A percentile compares a stretch with the other conserved stretches of the same genome.
Evolutionary conservation across 2,329 filamentous ascomycete species (phyloP).

Genomic region (Xylaria sp.): DNA sequence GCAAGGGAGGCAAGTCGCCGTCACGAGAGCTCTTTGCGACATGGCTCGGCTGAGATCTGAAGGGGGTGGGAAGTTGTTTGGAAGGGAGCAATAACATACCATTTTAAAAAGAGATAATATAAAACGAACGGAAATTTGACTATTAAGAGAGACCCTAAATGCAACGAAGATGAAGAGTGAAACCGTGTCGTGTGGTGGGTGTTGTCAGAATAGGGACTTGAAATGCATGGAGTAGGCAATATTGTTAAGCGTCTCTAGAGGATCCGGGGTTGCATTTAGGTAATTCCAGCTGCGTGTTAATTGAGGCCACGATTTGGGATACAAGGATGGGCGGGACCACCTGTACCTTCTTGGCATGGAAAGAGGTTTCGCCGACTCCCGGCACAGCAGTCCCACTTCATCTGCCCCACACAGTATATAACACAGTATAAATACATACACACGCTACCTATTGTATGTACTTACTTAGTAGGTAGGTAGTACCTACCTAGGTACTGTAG

Average conservation of each 20-base stretch:
- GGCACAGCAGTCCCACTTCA: background rate
- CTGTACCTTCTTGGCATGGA: background rate
- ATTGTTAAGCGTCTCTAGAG: slow-evolving; percentile 48
- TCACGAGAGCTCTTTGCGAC: slow-evolving; percentile 34
- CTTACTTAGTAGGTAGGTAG: no score
- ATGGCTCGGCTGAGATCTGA: slow-evolving; percentile 5
- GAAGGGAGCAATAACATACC: slow-evolving; percentile 29
- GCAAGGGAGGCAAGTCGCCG: background rate
- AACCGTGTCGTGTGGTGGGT: slow-evolving; percentile 17
- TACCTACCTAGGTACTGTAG: no score
- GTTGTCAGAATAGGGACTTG: slow-evolving; percentile 28
- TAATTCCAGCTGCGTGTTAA: slow-evolving; percentile 39
- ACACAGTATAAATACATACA: background rate
- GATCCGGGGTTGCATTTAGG: slow-evolving; percentile 50
- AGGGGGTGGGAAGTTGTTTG: background rate
- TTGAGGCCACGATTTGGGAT: slow-evolving; percentile 55
- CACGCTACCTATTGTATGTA: no score
- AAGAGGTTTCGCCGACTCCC: slow-evolving; percentile 37
- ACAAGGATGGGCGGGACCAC: slow-evolving; percentile 23
- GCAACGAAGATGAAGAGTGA: background rate
- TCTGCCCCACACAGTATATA: background rate
- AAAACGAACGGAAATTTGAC: slow-evolving; percentile 12
- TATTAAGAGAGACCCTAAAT: slow-evolving; percentile 18
- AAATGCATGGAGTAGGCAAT: slow-evolving; percentile 35
- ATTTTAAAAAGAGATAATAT: slow-evolving; percentile 27